A percentile compares a stretch with the other conserved stretches of the same genome.
These are phyloP conservation scores for Periconia sp. DNA, from an alignment of 2,329 filamentous ascomycete species.

Conservation along the genomic window DNA sequence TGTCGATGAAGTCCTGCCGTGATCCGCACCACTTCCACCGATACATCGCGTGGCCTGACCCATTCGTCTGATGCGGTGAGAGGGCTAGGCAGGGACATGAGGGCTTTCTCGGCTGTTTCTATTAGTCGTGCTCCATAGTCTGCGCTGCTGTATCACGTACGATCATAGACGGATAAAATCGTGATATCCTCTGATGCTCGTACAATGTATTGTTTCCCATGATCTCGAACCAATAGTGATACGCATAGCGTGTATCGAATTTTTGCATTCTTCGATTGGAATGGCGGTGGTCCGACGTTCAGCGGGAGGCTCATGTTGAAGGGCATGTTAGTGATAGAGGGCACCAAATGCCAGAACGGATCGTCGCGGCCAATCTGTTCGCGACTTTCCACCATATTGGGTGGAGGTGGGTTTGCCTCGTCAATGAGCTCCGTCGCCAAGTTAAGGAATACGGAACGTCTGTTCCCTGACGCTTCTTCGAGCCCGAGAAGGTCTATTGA, in stretches of 20 bases:
- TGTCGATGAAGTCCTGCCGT: constrained; percentile 60
- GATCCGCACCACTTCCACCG: constrained; percentile 49
- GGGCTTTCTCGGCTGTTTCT: constrained; percentile 52
- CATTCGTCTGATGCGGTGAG: constrained; percentile 54
- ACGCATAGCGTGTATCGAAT: constrained; percentile 55
- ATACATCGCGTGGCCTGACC: constrained; percentile 42
- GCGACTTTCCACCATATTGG: constrained; percentile 51
- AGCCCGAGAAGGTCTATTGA: constrained; percentile 56
- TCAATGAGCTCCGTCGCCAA: constrained; percentile 56
- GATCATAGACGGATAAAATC: constrained; percentile 58
- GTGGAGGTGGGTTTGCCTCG: constrained; percentile 52
- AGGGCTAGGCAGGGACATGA: constrained; percentile 56
- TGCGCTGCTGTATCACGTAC: constrained; percentile 29
- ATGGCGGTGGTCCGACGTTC: constrained; percentile 58
- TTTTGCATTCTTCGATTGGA: constrained; percentile 53
- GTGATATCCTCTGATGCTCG: constrained; percentile 53
- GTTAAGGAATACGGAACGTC: constrained; percentile 53
- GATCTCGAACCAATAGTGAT: constrained; percentile 51
- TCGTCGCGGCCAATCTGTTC: constrained; percentile 41
- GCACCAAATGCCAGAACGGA: constrained; percentile 53
- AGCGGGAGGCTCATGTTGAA: constrained; percentile 57
- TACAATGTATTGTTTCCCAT: constrained; percentile 53
- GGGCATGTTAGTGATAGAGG: constrained; percentile 51
- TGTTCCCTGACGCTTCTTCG: constrained; percentile 52
- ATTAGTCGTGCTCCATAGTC: constrained; percentile 9